Evolutionary conservation across 2,329 filamentous ascomycete genomes (phyloP), one percentile per base, ranked within the genome.

Genomic region (Arachnopeziza araneosa): DNA sequence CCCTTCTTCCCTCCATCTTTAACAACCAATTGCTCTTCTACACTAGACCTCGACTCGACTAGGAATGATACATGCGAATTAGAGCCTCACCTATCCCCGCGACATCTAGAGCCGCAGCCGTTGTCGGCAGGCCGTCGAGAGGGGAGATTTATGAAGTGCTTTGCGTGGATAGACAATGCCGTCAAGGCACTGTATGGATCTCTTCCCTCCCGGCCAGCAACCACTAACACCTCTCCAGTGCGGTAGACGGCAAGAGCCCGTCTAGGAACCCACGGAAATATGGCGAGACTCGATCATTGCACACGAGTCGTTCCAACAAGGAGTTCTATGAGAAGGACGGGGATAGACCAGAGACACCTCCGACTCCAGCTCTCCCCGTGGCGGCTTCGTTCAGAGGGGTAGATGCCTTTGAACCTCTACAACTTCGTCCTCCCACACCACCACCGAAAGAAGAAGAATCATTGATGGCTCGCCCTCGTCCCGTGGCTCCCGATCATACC

Each of bases 101-200:
- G 49, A 56, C 49, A 49, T 49, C 50, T 50, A 54, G 50, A 24
- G 54, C 17, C 17, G 24, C 24, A 24, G 48, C 24, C 30, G 36
- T 19, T 44, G 36, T 44, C 2, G 50, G 44, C 21, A 52, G 24
- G 32, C 24, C 23, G 32, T 50, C 32, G 51, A 52, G 22, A 30
- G 48, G 12, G 36, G 36, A 19, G 2, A 56, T 49, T 49, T 24
- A 60, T 60, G 58, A 60, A 55, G 58, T 60, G 52, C 58, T 55
- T 51, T 24, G 24, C 54, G 22, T 60, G 58, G 58, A 52, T 60
- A 44, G 54, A 52, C 21, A 52, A 53, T 53, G 58, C 58, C 54
- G 58, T 60, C 36, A 50, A 55, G 54, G 58, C 58, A 30, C 32
- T 60, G 58, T 57, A 24, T 50, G 58, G 10, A 21, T 50, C 26